Evolutionary conservation across 2,329 filamentous ascomycete genomes (phyloP), one percentile per base, ranked within the genome.

Genomic region (Trichoderma koningiopsis): DNA sequence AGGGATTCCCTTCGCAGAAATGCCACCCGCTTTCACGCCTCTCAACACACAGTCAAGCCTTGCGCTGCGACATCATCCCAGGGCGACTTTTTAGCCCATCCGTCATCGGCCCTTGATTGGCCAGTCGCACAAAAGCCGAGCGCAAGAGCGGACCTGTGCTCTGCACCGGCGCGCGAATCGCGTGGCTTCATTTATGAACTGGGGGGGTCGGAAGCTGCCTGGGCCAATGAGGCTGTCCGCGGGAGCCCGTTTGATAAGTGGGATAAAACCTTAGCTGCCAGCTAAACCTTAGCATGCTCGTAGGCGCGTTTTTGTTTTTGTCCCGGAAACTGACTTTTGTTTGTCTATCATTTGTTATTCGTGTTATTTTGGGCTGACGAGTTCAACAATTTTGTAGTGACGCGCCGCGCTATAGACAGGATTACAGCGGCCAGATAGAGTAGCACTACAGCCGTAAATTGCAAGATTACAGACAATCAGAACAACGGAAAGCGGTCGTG

Each of bases 201-300:
- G 58, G 69, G 52, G 64, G 47, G 63, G 64, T 31, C 27, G 37
- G 43, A 33, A 55, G 37, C 53, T 37, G 47, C 47, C 43, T 49
- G n/a, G 56, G 35, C 64, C 69, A 70, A 70, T 70, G 58, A 70
- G 68, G 37, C 55, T 57, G 33, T 3, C 56, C 31, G 56, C 68
- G 68, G 62, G 67, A 61, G 57, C 49, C 35, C 33, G n/a, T 40
- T 43, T 47, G 35, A 33, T 40, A 59, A 59, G 40, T 43, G 27
- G 31, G 57, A 52, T 58, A 52, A 59, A 49, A 35, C 53, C 24
- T 56, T 65, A 49, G 49, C 59, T 52, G 43, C 22, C 40, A 22
- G 58, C 61, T 37, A 47, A 37, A 59, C 57, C 22, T 59, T 29
- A 13, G 31, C n/a, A n/a, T n/a, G 22, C 49, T 40, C 3, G 11